Conservation (phyloP, 495 filamentous ascomycete genomes). For the Parachaetomium inaequale region DNA sequence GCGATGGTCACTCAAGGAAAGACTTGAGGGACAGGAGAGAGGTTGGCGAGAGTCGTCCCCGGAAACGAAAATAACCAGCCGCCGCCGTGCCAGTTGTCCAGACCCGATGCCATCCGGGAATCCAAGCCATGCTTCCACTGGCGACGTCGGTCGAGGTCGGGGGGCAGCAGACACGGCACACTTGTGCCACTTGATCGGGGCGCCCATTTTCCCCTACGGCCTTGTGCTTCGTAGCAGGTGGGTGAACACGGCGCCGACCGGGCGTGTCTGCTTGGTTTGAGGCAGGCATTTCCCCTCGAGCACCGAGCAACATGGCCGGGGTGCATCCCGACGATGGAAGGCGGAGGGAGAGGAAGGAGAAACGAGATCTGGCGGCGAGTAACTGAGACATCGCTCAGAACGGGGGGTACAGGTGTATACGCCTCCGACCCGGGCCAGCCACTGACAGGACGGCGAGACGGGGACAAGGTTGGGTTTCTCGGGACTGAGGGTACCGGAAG, state of each 20-base stretch:
- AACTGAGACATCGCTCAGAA: constrained; percentile 17
- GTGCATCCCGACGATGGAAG: constrained; percentile 6
- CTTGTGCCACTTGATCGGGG: constrained; percentile 24
- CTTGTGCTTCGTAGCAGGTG: constrained; percentile 27
- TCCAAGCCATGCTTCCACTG: neutral
- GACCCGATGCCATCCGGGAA: neutral
- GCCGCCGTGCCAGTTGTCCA: neutral
- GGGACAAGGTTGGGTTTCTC: constrained; percentile 1
- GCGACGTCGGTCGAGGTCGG: neutral
- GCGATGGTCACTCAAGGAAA: neutral
- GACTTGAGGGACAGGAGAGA: neutral
- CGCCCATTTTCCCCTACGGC: constrained; percentile 10
- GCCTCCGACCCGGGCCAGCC: neutral
- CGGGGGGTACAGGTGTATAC: constrained; percentile 1
- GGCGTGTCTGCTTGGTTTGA: constrained; percentile 10
- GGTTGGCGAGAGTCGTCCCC: neutral
- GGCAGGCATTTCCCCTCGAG: constrained; percentile 16
- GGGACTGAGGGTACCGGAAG: neutral
- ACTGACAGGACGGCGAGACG: neutral
- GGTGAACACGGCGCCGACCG: constrained; percentile 17
- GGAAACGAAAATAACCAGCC: neutral
- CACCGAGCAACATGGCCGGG: constrained; percentile 8
- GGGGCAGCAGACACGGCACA: constrained; percentile 12
- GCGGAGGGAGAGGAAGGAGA: constrained; percentile 5
- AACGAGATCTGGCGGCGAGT: neutral